A percentile compares a stretch with the other conserved stretches of the same genome.
These are phyloP conservation scores for Kwoniella sp. DNA, from an alignment of 768 basidiomycete genomes.

Conservation along the genomic window DNA sequence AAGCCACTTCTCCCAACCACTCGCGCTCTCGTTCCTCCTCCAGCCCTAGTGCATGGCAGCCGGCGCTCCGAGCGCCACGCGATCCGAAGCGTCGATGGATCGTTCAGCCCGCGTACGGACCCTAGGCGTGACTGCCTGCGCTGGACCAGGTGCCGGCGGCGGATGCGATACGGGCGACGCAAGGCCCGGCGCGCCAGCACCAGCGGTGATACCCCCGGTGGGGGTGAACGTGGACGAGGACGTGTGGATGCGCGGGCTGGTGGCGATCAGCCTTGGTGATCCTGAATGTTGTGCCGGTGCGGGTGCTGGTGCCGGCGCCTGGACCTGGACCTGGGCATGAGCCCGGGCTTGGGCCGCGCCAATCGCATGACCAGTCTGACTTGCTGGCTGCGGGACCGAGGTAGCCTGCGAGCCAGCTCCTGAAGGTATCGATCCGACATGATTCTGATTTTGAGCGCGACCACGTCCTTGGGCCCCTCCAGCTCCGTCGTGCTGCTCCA, in stretches of 20 bases:
- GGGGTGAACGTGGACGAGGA: too few species aligned
- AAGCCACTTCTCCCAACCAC: too few species aligned
- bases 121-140: constrained; percentile 18
- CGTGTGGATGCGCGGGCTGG: background rate
- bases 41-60: too few species aligned
- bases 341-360: too few species aligned
- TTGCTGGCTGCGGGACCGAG: background rate
- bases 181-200: background rate
- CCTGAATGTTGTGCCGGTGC: background rate
- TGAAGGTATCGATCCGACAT: background rate
- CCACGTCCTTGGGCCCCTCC: too few species aligned
- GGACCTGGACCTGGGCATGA: background rate
- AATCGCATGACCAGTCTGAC: too few species aligned
- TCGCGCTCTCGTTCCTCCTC: too few species aligned
- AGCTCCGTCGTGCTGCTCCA: too few species aligned
- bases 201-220: too few species aligned
- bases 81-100: constrained; percentile 8
- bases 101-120: constrained; percentile 16
- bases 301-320: background rate
- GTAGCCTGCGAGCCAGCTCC: background rate
- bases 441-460: background rate
- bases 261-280: background rate
- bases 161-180: background rate
- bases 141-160: constrained; percentile 5
- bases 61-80: constrained; percentile 5